Evolutionary conservation across 116 monocot species (phyloP).

Genomic region (Thalassia testudinum): DNA sequence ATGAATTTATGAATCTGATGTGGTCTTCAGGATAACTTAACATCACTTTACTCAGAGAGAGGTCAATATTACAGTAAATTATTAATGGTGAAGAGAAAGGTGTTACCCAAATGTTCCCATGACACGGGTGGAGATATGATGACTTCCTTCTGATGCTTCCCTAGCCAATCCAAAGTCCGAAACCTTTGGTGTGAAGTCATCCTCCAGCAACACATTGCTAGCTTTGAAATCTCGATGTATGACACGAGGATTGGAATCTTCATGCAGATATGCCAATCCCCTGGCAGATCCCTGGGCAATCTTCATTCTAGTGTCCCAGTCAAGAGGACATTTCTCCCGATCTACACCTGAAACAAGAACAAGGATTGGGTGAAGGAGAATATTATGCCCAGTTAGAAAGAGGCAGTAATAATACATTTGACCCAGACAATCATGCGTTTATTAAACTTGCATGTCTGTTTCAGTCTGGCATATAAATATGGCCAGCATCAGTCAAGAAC

Average conservation of each 20-base stretch:
- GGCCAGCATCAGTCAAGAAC: not conserved
- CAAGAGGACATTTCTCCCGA: conserved; percentile 23
- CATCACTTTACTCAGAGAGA: too few relatives aligned
- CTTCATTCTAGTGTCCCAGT: conserved; percentile 72
- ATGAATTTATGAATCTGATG: too few relatives aligned
- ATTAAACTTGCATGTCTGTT: too few relatives aligned
- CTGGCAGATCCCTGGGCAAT: conserved; percentile 85
- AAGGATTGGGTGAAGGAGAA: too few relatives aligned
- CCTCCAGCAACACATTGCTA: conserved; percentile 63
- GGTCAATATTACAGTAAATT: too few relatives aligned
- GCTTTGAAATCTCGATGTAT: conserved; percentile 84
- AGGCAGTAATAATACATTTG: too few relatives aligned
- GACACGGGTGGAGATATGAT: conserved; percentile 60
- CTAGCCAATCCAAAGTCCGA: conserved; percentile 80
- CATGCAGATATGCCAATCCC: conserved; percentile 71
- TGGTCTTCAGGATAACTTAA: too few relatives aligned
- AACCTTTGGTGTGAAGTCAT: conserved; percentile 77
- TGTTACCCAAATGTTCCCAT: conserved; percentile 86
- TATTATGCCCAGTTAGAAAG: too few relatives aligned
- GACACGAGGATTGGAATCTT: conserved; percentile 75
- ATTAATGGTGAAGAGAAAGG: too few relatives aligned
- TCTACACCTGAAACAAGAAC: conserved; percentile 34
- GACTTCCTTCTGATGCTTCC: conserved; percentile 50
- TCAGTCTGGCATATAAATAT: too few relatives aligned
- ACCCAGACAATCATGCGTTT: too few relatives aligned